phyloP scores from a whole-genome alignment of 2,329 filamentous ascomycete species.

The Penicillium sp. region DNA sequence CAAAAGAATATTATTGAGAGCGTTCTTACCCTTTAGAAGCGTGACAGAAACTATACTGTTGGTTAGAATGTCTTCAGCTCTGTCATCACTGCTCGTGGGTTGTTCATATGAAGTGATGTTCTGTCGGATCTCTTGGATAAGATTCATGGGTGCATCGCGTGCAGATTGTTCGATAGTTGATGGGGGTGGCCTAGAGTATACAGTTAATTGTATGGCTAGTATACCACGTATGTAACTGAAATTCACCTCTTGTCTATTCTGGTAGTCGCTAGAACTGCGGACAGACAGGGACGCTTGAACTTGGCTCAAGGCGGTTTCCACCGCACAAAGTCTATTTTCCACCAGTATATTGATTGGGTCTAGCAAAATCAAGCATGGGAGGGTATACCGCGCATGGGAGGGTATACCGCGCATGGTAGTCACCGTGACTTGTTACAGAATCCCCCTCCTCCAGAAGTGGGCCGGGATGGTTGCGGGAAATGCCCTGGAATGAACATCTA shows the following conservation, averaged over 20 bases:
- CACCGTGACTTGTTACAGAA: background rate
- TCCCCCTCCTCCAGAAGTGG: background rate
- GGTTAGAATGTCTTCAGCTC: background rate
- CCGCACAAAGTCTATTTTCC: background rate
- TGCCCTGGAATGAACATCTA: background rate
- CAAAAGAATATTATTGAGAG: background rate
- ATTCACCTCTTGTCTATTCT: background rate
- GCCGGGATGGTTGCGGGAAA: background rate
- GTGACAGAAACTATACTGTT: background rate
- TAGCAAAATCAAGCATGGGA: accelerated
- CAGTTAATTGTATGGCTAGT: background rate
- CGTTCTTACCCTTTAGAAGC: background rate
- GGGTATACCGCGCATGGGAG: background rate
- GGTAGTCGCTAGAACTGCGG: background rate
- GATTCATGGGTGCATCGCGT: slow-evolving; percentile 17
- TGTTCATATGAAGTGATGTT: slow-evolving; percentile 8
- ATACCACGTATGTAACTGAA: background rate
- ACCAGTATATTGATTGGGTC: background rate
- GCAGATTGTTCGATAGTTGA: slow-evolving; percentile 12
- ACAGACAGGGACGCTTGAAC: background rate
- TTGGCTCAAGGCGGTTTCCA: background rate
- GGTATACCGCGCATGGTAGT: too few species aligned
- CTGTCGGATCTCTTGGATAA: slow-evolving; percentile 16
- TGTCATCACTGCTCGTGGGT: background rate
- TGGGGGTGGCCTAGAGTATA: background rate